Conservation (phyloP, 2,329 filamentous ascomycete species). For the Colletotrichum simmondsii region DNA sequence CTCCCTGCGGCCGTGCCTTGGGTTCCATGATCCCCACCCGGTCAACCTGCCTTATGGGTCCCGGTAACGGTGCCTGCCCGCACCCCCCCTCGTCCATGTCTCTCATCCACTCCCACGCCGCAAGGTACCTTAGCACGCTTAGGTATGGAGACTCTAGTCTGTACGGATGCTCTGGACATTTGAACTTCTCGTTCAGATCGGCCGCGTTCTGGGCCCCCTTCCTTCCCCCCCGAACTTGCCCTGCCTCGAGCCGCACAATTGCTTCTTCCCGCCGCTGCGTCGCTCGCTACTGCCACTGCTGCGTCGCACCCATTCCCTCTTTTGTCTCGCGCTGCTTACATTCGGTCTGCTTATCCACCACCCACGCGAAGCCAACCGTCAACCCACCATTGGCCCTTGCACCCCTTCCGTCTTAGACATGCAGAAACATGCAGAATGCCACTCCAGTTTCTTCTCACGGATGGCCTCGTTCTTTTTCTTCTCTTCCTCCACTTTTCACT, state of each 20-base stretch:
- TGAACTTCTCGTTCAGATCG: neutral
- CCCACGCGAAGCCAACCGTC: neutral
- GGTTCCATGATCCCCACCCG: neutral
- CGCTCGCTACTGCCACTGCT: too few relatives aligned
- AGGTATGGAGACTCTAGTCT: neutral
- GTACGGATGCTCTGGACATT: neutral
- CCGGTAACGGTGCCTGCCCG: constrained; percentile 7
- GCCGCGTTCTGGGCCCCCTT: constrained; percentile 23
- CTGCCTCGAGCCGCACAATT: constrained; percentile 30
- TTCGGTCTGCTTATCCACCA: neutral
- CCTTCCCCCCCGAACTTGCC: neutral
- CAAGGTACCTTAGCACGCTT: neutral
- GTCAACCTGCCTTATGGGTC: constrained; percentile 2
- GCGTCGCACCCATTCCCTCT: constrained; percentile 24
- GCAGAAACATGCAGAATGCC: constrained; percentile 27
- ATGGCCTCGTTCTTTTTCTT: neutral
- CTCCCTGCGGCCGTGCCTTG: neutral
- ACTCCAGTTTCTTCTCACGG: constrained; percentile 14
- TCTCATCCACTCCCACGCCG: neutral
- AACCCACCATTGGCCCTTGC: constrained; percentile 11
- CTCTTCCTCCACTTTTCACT: neutral
- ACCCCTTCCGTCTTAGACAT: constrained; percentile 9
- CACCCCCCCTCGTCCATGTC: neutral
- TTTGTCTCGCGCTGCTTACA: constrained; percentile 25
- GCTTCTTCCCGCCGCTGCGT: constrained; percentile 15